phyloP scores from a whole-genome alignment of 306 rosid species.

The Aeschynomene evenia region DNA sequence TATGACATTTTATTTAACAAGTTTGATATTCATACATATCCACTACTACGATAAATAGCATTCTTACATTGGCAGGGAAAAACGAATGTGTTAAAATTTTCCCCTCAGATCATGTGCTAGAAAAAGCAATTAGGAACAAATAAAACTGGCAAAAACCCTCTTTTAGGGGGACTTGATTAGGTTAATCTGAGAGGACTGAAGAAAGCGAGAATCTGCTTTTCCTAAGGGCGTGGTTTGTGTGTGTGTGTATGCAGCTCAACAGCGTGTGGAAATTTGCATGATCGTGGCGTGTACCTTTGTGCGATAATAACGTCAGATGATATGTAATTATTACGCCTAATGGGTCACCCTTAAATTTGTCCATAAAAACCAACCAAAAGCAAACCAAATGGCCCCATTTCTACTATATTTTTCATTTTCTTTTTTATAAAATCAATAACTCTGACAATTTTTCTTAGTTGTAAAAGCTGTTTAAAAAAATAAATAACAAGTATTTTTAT shows the following conservation, averaged over 20 bases:
- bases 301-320: slow-evolving; percentile 50
- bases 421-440: too few species aligned
- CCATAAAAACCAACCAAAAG: neutral
- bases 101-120: neutral
- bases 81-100: too few species aligned
- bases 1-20: too few species aligned
- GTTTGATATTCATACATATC: too few species aligned
- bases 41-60: too few species aligned
- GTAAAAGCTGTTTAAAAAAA: too few species aligned
- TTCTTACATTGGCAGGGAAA: too few species aligned
- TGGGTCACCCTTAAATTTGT: slow-evolving; percentile 24
- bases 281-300: slow-evolving; percentile 67
- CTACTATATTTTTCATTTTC: too few species aligned
- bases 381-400: slow-evolving; percentile 14
- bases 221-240: neutral
- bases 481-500: too few species aligned
- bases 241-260: neutral
- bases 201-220: neutral
- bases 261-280: slow-evolving; percentile 38
- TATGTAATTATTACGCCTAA: slow-evolving; percentile 46
- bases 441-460: too few species aligned
- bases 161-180: slow-evolving; percentile 9
- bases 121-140: neutral
- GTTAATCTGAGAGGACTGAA: neutral
- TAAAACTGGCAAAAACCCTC: neutral